A percentile compares a stretch with the other conserved stretches of the same genome.
Conservation (phyloP, 768 basidiomycete genomes). For the Lactarius sanguifluus region DNA sequence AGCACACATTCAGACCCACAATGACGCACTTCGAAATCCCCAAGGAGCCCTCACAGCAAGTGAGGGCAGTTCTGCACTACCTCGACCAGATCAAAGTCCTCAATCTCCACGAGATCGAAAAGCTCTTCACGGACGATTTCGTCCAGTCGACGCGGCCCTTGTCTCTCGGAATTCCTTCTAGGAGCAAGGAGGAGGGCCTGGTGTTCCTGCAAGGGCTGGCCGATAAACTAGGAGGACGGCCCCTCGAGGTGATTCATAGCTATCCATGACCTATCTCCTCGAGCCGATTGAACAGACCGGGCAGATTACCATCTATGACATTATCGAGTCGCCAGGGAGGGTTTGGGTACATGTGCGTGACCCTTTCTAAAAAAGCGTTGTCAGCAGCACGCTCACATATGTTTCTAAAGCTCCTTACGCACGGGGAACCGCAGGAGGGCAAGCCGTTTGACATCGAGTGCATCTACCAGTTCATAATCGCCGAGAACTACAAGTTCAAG, state of each 20-base stretch:
- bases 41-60: too few species aligned
- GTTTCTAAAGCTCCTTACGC: neutral
- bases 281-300: neutral
- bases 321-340: neutral
- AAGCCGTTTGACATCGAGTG: constrained; percentile 14
- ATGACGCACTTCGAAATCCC: neutral
- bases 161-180: neutral
- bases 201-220: constrained; percentile 5
- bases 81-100: constrained; percentile 11
- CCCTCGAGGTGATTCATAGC: constrained; percentile 3
- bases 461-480: constrained; percentile 15
- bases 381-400: neutral
- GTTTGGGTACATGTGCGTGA: constrained; percentile 15
- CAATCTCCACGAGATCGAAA: constrained; percentile 1
- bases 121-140: constrained; percentile 17
- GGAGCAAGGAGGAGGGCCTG: constrained; percentile 19
- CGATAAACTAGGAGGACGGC: constrained; percentile 8
- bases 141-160: constrained; percentile 11
- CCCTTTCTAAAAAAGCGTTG: neutral
- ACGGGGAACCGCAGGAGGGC: constrained; percentile 10
- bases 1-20: neutral
- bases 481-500: constrained; percentile 13
- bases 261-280: neutral
- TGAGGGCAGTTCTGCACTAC: constrained; percentile 14
- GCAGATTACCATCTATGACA: constrained; percentile 16